Conservation (phyloP, 2,329 filamentous ascomycete genomes). For the Talaromyces sp. region DNA sequence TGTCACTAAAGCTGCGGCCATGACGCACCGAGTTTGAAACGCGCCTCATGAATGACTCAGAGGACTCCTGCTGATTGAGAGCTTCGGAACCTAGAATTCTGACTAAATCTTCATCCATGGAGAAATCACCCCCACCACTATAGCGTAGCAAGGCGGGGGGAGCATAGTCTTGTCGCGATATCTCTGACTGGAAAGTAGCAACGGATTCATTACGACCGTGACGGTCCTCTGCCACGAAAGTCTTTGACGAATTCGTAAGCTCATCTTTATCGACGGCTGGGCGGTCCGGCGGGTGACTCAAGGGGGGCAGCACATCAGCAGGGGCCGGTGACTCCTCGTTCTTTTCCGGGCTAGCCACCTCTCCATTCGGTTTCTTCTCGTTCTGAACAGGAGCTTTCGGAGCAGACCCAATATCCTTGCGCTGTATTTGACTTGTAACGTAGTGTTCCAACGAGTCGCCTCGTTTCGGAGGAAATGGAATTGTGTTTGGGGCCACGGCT, state of each 20-base stretch:
- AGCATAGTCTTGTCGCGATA: slow-evolving; percentile 39
- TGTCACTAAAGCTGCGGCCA: slow-evolving; percentile 77
- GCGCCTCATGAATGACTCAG: slow-evolving; percentile 74
- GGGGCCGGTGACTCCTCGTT: slow-evolving; percentile 4
- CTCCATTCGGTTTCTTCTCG: neutral
- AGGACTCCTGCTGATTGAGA: slow-evolving; percentile 36
- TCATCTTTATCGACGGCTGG: slow-evolving; percentile 39
- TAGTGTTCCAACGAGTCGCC: slow-evolving; percentile 56
- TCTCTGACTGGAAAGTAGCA: slow-evolving; percentile 35
- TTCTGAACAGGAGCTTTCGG: neutral
- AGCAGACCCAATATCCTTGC: slow-evolving; percentile 56
- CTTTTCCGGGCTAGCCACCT: neutral
- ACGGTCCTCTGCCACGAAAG: slow-evolving; percentile 14
- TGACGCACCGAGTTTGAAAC: slow-evolving; percentile 94
- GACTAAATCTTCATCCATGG: slow-evolving; percentile 92
- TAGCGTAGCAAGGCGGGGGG: slow-evolving; percentile 67
- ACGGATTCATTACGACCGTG: slow-evolving; percentile 45
- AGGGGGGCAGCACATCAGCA: neutral
- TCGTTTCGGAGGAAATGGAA: slow-evolving; percentile 46
- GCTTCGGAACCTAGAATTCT: slow-evolving; percentile 78
- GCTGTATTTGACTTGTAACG: slow-evolving; percentile 47
- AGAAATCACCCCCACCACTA: slow-evolving; percentile 79
- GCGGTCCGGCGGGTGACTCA: neutral
- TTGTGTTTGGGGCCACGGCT: slow-evolving; percentile 22
- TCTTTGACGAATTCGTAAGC: neutral